Evolutionary conservation across 768 basidiomycete genomes (phyloP), one percentile per base, ranked within the genome.

Genomic region (Amanita fuliginea): DNA sequence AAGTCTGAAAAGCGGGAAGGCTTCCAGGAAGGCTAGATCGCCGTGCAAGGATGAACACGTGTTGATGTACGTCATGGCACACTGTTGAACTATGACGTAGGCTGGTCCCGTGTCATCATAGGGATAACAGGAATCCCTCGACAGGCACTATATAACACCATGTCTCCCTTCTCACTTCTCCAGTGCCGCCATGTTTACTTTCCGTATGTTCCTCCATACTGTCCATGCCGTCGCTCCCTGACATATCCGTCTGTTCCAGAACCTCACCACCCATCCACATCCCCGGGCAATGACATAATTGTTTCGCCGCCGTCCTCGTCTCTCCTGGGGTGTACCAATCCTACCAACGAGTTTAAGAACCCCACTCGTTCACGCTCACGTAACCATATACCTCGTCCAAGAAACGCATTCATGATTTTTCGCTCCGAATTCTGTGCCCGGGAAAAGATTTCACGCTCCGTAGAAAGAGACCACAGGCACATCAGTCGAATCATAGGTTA

Each of bases 391-490:
- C 80, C 80, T 28, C 80, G 89, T 11, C 90, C 90, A 1, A 74
- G 84, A 49, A 94, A 93, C 59, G 83, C 88, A 8, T 94, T 91
- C 71, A 88, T 82, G 70, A 73, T 81, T 60, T 82, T 75, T 60
- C 73, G 80, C 18, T 81, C 76, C 21, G 76, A 73, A 49, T 78
- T 83, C 45, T 75, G 76, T 35, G 71, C 74, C 3, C 68, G 70
- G 6, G 70, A 74, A 36, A 76, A 73, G 52, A 69, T 78, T 52
- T 60, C 55, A 44, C 64, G 67, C n/a, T 62, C 58, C 16, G 65
- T 79, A 54, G 79, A 81, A 57, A 69, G 67, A 53, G 76, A 81
- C 57, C 74, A 80, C 56, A 67, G 77, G 26, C 73, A 77, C 51
- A 76, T 81, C 57, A 78, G 77, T 41, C 72, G 75, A 49, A 75